A percentile compares a stretch with the other conserved stretches of the same genome.
Conservation (phyloP, 2,329 filamentous ascomycete genomes). For the Phialophora tarda region DNA sequence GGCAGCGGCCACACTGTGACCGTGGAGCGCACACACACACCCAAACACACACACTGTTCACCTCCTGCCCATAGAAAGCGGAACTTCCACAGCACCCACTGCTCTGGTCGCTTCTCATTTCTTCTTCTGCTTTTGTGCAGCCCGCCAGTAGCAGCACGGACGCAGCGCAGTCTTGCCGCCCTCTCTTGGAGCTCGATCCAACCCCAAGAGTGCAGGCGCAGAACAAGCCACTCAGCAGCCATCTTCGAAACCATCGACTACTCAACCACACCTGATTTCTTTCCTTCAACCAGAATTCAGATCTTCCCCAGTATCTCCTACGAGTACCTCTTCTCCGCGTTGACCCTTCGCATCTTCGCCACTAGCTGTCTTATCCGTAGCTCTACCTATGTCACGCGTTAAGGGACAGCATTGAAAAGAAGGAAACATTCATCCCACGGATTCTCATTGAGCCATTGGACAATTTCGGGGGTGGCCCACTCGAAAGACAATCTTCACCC, state of each 20-base stretch:
- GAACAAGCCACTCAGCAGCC: conserved; percentile 20
- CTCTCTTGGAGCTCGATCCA: conserved; percentile 24
- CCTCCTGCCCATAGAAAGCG: conserved; percentile 5
- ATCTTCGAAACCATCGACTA: conserved; percentile 2
- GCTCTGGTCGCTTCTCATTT: conserved; percentile 23
- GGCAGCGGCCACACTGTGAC: neutral
- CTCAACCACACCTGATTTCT: neutral
- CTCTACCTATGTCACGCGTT: conserved; percentile 20
- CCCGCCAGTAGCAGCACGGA: conserved; percentile 6
- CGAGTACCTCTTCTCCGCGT: conserved; percentile 1
- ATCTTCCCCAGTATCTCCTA: neutral
- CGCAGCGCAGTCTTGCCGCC: conserved; percentile 13
- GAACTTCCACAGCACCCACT: neutral
- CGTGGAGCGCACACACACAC: neutral
- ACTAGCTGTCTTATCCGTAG: conserved; percentile 10
- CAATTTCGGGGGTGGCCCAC: conserved; percentile 13
- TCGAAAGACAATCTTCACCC: conserved; percentile 9
- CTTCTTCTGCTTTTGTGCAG: conserved; percentile 13
- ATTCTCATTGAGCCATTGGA: conserved; percentile 18
- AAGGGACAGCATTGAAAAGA: conserved; percentile 3
- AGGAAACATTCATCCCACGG: conserved; percentile 9
- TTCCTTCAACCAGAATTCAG: neutral
- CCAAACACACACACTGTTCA: neutral
- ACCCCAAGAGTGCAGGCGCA: conserved; percentile 17
- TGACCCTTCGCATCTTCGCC: conserved; percentile 12